These are phyloP conservation scores for Claviceps paspali DNA, from an alignment of 2,329 filamentous ascomycete genomes.

Conservation along the genomic window DNA sequence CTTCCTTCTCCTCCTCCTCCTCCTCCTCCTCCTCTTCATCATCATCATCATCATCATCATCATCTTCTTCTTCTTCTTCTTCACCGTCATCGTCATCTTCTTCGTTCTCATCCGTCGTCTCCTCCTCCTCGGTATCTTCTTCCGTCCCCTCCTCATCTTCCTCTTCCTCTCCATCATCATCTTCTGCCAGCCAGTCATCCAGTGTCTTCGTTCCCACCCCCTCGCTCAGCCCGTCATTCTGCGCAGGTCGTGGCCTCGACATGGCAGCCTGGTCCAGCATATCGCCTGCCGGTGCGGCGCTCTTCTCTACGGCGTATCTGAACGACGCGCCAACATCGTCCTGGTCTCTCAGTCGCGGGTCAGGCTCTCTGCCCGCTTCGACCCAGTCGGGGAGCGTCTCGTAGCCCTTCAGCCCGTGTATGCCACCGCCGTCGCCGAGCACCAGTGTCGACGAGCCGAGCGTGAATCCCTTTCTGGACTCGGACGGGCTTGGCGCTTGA, in stretches of 20 bases:
- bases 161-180: constrained; percentile 39
- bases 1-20: constrained; percentile 22
- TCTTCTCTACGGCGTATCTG: constrained; percentile 16
- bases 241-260: constrained; percentile 21
- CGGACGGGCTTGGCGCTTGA: constrained; percentile 77
- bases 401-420: constrained; percentile 66
- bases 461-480: constrained; percentile 60
- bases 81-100: constrained; percentile 31
- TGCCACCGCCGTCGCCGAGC: constrained; percentile 57
- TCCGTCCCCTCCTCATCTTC: constrained; percentile 36
- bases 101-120: constrained; percentile 35
- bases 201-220: constrained; percentile 56
- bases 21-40: constrained; percentile 24
- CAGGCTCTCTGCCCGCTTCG: constrained; percentile 60
- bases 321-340: constrained; percentile 19
- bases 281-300: constrained; percentile 42
- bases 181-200: constrained; percentile 83
- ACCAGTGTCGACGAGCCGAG: constrained; percentile 79
- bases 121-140: constrained; percentile 36
- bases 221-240: constrained; percentile 37
- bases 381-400: constrained; percentile 76
- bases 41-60: constrained; percentile 35
- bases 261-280: constrained; percentile 42
- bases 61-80: constrained; percentile 33
- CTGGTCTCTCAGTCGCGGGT: constrained; percentile 54